These are phyloP conservation scores for Fusarium sp. DNA, from an alignment of 2,329 filamentous ascomycete species.

Conservation along the genomic window DNA sequence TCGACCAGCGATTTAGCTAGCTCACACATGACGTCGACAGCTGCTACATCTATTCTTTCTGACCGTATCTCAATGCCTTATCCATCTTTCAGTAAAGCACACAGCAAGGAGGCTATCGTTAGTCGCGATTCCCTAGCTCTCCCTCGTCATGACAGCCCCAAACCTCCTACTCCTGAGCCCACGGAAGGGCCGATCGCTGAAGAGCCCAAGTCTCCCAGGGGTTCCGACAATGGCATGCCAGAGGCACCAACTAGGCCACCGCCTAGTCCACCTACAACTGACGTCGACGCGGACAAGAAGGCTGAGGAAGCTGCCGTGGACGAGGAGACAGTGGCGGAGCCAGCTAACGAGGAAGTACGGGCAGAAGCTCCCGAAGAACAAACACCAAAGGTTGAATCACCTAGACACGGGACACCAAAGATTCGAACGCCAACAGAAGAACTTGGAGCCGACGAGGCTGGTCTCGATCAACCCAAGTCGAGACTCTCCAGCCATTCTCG, in stretches of 20 bases:
- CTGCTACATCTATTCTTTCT: slow-evolving; percentile 51
- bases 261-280: slow-evolving; percentile 76
- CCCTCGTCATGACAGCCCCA: slow-evolving; percentile 59
- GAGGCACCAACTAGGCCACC: slow-evolving; percentile 73
- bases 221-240: slow-evolving; percentile 57
- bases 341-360: slow-evolving; percentile 49
- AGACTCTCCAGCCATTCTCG: slow-evolving; percentile 62
- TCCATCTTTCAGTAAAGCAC: slow-evolving; percentile 88
- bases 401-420: slow-evolving; percentile 21
- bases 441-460: slow-evolving; percentile 49
- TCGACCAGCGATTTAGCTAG: slow-evolving; percentile 65
- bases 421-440: slow-evolving; percentile 42
- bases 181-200: slow-evolving; percentile 61
- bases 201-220: slow-evolving; percentile 25
- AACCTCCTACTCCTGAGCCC: slow-evolving; percentile 77
- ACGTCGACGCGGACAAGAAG: slow-evolving; percentile 65
- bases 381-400: slow-evolving; percentile 29
- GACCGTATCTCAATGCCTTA: slow-evolving; percentile 76
- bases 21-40: slow-evolving; percentile 61
- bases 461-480: slow-evolving; percentile 58
- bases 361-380: slow-evolving; percentile 50
- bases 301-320: slow-evolving; percentile 46
- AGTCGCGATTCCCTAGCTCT: slow-evolving; percentile 68
- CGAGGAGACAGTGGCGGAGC: slow-evolving; percentile 53
- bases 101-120: slow-evolving; percentile 88